These are phyloP conservation scores for Coemansia sp. DNA, from an alignment of 371 early-diverging fungal genomes.

Conservation along the genomic window DNA sequence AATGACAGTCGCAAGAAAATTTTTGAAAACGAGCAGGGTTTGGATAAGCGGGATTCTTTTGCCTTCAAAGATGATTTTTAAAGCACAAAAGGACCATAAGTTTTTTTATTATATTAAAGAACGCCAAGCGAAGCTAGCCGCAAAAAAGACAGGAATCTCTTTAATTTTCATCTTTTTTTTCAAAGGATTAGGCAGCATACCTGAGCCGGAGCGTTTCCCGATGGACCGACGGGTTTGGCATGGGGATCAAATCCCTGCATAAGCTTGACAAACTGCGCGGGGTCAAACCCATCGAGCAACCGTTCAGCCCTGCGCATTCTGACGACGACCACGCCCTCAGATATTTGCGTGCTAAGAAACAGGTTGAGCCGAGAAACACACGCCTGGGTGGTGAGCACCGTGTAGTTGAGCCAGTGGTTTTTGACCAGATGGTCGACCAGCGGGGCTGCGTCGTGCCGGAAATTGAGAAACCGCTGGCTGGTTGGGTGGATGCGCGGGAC, in stretches of 20 bases:
- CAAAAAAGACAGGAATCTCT: too few relatives aligned
- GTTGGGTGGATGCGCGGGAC: neutral
- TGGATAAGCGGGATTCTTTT: neutral
- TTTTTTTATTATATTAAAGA: neutral
- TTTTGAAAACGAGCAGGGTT: neutral
- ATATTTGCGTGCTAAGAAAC: neutral
- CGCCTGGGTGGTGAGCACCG: neutral
- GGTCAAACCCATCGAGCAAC: constrained; percentile 8
- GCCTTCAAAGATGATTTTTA: neutral
- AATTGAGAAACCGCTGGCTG: neutral
- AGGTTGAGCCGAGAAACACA: neutral
- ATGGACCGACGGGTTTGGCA: too few relatives aligned
- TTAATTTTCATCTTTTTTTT: too few relatives aligned
- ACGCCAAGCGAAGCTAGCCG: too few relatives aligned
- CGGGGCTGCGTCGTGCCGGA: neutral
- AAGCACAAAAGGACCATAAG: neutral
- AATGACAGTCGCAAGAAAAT: too few relatives aligned
- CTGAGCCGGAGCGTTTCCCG: too few relatives aligned
- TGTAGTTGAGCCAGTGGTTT: neutral
- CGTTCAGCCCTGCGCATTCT: neutral
- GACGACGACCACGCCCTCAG: constrained; percentile 19
- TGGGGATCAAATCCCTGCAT: constrained; percentile 9
- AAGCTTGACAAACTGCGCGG: neutral
- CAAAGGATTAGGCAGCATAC: too few relatives aligned
- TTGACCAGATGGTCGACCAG: neutral